Base-by-base conservation (phyloP, 2,329 filamentous ascomycete species). In the Mycosphaerella sp. region DNA sequence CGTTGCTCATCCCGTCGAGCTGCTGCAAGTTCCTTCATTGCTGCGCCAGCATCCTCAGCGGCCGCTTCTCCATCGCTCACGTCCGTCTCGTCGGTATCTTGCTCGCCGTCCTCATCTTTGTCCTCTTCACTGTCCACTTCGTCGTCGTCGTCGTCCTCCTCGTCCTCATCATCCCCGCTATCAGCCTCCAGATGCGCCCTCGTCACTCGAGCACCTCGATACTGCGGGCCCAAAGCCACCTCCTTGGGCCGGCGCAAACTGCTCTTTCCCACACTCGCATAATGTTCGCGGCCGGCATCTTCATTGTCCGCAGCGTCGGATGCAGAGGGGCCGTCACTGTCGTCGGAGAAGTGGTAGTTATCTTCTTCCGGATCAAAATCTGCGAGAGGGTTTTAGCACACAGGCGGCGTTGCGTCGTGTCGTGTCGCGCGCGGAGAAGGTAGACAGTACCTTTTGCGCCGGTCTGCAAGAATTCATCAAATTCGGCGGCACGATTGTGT, bases 191-290 rank as follows among this genome's bases (percentile, higher is more conserved):
- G 73, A 10, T 80, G 82, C 43, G 83, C 76, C 53, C 91, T 81
- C 61, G 84, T 89, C 36, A 96, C 80, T 45, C 81, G 81, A 14
- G 86, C 79, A 9, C 92, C 91, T 58, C 83, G 79, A 71, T 97
- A 97, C 67, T 89, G 81, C 11, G 86, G 84, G 0, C 90, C 92
- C 1, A 96, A 76, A 0, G 81, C 73, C 14, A 85, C 72, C 23
- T 79, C 78, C 34, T 89, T 83, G 54, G 83, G 83, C 67, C 88
- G 85, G 60, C 89, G 83, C 62, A 96, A 75, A 69, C 87, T 92
- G 74, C 86, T 93, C 76, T 91, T 93, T 17, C 84, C 86, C 32
- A 95, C 88, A 49, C 79, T 72, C 42, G 87, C 80, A 68, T 97
- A 97, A 69, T 97, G 92, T 65, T 95, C 92, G 32, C 91, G 86